Conservation (phyloP, 441 rosid species). For the Codiaeum variegatum region DNA sequence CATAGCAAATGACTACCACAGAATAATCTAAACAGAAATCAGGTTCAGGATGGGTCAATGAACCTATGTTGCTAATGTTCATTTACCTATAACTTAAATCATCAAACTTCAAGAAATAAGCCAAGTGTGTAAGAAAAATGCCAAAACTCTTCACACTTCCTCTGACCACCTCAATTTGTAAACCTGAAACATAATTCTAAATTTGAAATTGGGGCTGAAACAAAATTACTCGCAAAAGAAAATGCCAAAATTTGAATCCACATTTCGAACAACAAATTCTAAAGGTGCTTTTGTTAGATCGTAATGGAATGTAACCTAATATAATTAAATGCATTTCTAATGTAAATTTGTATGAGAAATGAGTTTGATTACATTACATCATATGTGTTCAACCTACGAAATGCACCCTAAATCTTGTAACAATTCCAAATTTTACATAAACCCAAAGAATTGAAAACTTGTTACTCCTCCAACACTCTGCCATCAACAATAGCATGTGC, state of each 20-base stretch:
- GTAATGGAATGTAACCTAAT: too few species aligned
- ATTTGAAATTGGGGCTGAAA: neutral
- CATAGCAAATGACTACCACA: neutral
- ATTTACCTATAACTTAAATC: conserved; percentile 7
- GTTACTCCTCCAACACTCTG: neutral
- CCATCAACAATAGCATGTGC: conserved; percentile 9
- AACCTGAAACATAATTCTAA: neutral
- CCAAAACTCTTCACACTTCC: conserved; percentile 2
- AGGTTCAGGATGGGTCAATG: neutral
- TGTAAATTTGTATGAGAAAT: too few species aligned
- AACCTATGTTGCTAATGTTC: neutral
- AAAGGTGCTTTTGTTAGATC: too few species aligned
- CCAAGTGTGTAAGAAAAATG: neutral
- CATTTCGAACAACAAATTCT: neutral
- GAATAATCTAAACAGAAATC: neutral
- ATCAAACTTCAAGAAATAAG: neutral
- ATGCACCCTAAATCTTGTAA: neutral
- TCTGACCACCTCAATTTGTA: neutral
- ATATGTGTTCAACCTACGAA: too few species aligned
- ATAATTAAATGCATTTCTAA: too few species aligned
- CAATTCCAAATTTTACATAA: neutral
- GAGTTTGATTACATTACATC: too few species aligned
- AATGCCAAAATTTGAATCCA: neutral
- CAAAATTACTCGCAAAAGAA: neutral
- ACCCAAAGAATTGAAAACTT: neutral